Evolutionary conservation across 306 rosid species (phyloP).

Genomic region (Betula pendula): DNA sequence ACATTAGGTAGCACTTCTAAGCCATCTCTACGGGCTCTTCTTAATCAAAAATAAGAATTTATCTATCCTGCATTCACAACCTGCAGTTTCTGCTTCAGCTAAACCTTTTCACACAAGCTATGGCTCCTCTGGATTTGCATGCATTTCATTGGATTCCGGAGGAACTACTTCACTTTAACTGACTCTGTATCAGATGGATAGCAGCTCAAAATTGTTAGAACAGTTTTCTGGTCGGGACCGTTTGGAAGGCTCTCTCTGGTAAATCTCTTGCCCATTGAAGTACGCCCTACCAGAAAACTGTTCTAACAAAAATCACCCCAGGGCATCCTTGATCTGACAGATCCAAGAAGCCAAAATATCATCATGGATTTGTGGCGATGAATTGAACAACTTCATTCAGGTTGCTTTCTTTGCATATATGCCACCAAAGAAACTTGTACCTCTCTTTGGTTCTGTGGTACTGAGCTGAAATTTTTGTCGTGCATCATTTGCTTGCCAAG

Average conservation of each 20-base stretch:
- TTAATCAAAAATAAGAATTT: not conserved
- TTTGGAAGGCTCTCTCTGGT: no score
- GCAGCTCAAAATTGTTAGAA: no score
- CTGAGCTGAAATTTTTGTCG: constrained; percentile 1
- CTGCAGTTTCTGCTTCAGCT: constrained; percentile 1
- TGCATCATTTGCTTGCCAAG: constrained; percentile 14
- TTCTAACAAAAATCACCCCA: no score
- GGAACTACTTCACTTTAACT: not conserved
- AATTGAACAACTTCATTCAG: constrained; percentile 4
- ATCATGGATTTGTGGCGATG: constrained; percentile 12
- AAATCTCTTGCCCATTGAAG: no score
- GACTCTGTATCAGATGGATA: not conserved
- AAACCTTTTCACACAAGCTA: not conserved
- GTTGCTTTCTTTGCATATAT: constrained; percentile 7
- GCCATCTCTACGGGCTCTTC: constrained; percentile 21
- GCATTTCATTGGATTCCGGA: not conserved
- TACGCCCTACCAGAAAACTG: no score
- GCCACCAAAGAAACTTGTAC: not conserved
- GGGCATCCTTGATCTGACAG: constrained; percentile 5
- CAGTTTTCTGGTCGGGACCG: no score
- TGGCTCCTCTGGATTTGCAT: constrained; percentile 3
- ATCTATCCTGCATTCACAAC: not conserved
- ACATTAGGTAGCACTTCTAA: constrained; percentile 9
- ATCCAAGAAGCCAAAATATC: constrained; percentile 2
- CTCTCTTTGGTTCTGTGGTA: not conserved